These are phyloP conservation scores for Populus tremula DNA, from an alignment of 345 rosid genomes.

Conservation along the genomic window DNA sequence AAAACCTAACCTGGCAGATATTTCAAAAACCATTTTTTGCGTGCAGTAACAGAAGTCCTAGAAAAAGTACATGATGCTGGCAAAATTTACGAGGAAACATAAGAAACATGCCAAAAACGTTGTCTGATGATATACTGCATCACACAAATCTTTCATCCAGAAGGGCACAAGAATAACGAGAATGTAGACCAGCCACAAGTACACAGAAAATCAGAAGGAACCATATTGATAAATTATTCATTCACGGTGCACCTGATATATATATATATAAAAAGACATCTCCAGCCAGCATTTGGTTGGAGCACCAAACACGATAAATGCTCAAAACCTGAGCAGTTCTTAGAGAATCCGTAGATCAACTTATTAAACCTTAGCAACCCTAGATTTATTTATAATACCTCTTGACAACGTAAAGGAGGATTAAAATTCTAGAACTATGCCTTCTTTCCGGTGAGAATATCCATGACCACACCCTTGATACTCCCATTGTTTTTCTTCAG, in stretches of 20 bases:
- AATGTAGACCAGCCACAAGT: no score
- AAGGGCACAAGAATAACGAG: neutral
- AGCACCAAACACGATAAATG: neutral
- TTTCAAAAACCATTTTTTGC: no score
- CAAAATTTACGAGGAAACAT: no score
- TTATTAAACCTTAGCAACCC: neutral
- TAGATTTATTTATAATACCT: neutral
- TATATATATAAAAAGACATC: neutral
- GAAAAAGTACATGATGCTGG: no score
- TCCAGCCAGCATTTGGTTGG: neutral
- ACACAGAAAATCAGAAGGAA: no score
- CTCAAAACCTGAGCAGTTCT: neutral
- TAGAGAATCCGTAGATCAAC: neutral
- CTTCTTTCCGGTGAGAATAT: slow-evolving; percentile 72
- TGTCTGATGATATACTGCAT: neutral
- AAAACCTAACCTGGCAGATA: no score
- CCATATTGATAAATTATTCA: neutral
- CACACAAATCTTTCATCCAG: neutral
- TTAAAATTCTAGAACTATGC: slow-evolving; percentile 25
- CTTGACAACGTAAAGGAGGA: neutral
- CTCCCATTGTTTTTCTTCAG: slow-evolving; percentile 95
- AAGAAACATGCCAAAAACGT: neutral
- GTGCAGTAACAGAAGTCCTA: no score
- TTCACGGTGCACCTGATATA: neutral
- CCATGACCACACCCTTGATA: slow-evolving; percentile 84